Percentiles rank a stretch among this genome's conserved stretches.
Evolutionary conservation across 1,139 yeast species (phyloP).

Genomic region (Yarrowia galli): DNA sequence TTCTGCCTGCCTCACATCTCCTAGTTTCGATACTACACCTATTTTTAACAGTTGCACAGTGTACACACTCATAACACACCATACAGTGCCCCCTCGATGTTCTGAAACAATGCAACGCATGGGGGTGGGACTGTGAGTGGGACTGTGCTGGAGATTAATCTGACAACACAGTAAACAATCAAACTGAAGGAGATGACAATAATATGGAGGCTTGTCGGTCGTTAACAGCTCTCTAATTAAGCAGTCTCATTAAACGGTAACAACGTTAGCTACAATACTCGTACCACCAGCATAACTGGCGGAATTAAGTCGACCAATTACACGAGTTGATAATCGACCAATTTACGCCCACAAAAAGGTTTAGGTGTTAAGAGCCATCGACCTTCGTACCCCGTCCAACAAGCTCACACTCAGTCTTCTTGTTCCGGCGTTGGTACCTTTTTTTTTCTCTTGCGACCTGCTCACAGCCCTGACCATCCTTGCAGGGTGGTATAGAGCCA

Average conservation of each 20-base stretch:
- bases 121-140: background rate
- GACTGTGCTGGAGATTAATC: too few species aligned
- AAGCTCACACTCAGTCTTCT: background rate
- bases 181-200: background rate
- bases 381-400: background rate
- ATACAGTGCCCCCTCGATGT: constrained; percentile 28
- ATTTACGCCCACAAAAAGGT: background rate
- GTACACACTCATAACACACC: background rate
- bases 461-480: constrained; percentile 34
- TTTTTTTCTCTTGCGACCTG: background rate
- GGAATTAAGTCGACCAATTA: too few species aligned
- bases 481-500: background rate
- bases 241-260: background rate
- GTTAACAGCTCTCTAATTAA: too few species aligned
- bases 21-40: constrained; percentile 33
- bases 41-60: constrained; percentile 13
- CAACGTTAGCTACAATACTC: too few species aligned
- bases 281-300: too few species aligned
- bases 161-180: background rate
- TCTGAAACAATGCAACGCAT: constrained; percentile 28
- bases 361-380: background rate
- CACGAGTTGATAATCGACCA: too few species aligned
- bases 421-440: constrained; percentile 12
- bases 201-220: background rate
- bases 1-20: constrained; percentile 5